Percentiles rank a stretch among this genome's conserved stretches.
phyloP scores from a whole-genome alignment of 2,329 filamentous ascomycete species.

The Ophiostoma montium region DNA sequence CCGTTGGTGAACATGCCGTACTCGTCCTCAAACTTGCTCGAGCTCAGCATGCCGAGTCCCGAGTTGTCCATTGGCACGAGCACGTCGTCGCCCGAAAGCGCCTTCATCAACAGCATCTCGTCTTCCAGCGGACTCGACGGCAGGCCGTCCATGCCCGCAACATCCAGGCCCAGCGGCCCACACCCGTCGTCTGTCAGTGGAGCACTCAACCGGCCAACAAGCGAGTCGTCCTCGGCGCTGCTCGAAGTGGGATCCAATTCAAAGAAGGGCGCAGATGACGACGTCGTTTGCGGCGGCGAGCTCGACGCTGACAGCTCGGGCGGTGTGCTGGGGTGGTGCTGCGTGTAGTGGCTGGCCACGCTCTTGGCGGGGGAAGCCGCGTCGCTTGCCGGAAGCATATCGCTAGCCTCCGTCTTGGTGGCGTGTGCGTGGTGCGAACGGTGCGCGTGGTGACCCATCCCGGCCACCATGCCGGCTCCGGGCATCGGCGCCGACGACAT shows the following conservation, averaged over 20 bases:
- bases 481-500: slow-evolving; percentile 28
- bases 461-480: slow-evolving; percentile 12
- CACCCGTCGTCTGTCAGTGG: slow-evolving; percentile 18
- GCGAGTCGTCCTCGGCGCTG: slow-evolving; percentile 16
- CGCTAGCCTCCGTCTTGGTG: slow-evolving; percentile 3
- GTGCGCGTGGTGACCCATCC: slow-evolving; percentile 24
- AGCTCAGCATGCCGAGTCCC: slow-evolving; percentile 34
- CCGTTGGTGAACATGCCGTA: slow-evolving; percentile 38
- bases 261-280: slow-evolving; percentile 27
- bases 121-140: slow-evolving; percentile 22
- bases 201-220: slow-evolving; percentile 15
- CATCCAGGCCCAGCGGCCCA: slow-evolving; percentile 11
- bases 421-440: background rate
- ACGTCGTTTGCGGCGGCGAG: slow-evolving; percentile 32
- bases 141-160: slow-evolving; percentile 23
- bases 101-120: slow-evolving; percentile 29
- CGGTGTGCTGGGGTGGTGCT: slow-evolving; percentile 26
- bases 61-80: slow-evolving; percentile 29
- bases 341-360: slow-evolving; percentile 34
- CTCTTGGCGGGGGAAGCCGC: slow-evolving; percentile 37
- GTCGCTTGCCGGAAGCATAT: slow-evolving; percentile 13
- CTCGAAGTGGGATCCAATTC: slow-evolving; percentile 29
- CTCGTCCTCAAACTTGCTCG: slow-evolving; percentile 40
- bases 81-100: slow-evolving; percentile 29
- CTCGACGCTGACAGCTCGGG: slow-evolving; percentile 48